Conservation (phyloP, 805 yeast genomes). For the Candida taoyuanica region DNA sequence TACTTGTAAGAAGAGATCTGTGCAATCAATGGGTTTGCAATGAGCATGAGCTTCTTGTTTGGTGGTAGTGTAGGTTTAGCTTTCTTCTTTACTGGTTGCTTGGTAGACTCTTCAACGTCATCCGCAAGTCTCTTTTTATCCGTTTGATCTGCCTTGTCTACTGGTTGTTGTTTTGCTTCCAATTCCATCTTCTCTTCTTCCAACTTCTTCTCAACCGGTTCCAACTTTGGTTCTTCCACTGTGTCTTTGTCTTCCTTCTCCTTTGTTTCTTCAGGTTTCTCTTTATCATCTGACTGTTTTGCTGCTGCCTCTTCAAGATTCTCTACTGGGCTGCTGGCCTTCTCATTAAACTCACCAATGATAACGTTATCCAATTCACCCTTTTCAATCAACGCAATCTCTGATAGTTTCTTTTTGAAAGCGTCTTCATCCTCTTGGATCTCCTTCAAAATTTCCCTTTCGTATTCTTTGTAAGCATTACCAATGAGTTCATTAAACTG, state of each 20-base stretch:
- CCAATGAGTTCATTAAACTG: slow-evolving; percentile 19
- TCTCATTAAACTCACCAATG: slow-evolving; percentile 13
- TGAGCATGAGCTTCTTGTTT: slow-evolving; percentile 53
- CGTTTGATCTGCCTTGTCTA: neutral
- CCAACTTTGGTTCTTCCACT: slow-evolving; percentile 12
- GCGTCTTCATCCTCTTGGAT: slow-evolving; percentile 16
- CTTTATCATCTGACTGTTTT: slow-evolving; percentile 4
- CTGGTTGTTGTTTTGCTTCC: slow-evolving; percentile 7
- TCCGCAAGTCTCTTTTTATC: slow-evolving; percentile 1
- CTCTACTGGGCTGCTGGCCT: slow-evolving; percentile 1
- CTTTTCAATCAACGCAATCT: slow-evolving; percentile 18
- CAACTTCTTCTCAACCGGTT: neutral
- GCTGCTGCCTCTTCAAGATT: neutral
- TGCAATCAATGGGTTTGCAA: slow-evolving; percentile 57
- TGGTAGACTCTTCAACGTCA: neutral
- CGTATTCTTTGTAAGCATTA: slow-evolving; percentile 9
- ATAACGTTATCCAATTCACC: slow-evolving; percentile 21
- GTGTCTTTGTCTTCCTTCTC: slow-evolving; percentile 3
- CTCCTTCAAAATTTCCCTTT: slow-evolving; percentile 4
- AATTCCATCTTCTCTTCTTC: neutral
- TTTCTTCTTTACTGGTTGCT: slow-evolving; percentile 18
- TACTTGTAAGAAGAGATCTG: slow-evolving; percentile 66
- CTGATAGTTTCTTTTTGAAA: slow-evolving; percentile 11
- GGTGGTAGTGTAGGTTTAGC: slow-evolving; percentile 23
- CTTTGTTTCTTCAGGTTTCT: slow-evolving; percentile 1